Percentiles rank a stretch among this genome's conserved stretches.
phyloP scores from a whole-genome alignment of 176 grass and related monocot genomes.

The Aegilops bicornis region DNA sequence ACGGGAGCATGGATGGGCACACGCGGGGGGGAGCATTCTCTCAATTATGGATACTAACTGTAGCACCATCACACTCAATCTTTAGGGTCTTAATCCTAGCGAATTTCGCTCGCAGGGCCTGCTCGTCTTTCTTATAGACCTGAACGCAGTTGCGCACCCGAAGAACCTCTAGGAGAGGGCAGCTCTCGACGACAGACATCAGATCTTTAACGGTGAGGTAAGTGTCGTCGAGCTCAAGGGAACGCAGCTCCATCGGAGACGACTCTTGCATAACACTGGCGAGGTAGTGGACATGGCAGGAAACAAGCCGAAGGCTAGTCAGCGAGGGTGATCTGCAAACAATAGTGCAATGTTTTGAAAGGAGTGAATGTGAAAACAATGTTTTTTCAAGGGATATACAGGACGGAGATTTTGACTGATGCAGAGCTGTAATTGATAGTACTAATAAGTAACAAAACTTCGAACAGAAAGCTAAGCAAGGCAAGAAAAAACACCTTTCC shows the following conservation, averaged over 20 bases:
- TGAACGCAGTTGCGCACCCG: background rate
- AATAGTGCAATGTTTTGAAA: too few species aligned
- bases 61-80: background rate
- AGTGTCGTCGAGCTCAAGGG: background rate
- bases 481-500: background rate
- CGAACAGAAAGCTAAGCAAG: too few species aligned
- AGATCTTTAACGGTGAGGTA: background rate
- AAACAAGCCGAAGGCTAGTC: background rate
- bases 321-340: background rate
- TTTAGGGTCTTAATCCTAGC: background rate
- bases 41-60: too few species aligned
- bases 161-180: background rate
- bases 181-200: background rate
- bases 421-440: too few species aligned
- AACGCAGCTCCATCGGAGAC: background rate
- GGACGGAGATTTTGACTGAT: too few species aligned
- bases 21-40: too few species aligned
- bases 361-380: too few species aligned
- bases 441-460: too few species aligned
- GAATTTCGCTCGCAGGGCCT: background rate
- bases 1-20: too few species aligned
- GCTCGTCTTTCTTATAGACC: background rate
- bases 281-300: background rate
- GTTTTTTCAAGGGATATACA: too few species aligned
- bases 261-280: background rate